These are phyloP conservation scores for Closterium sp. DNA, from an alignment of 139 green algal species.

Conservation along the genomic window DNA sequence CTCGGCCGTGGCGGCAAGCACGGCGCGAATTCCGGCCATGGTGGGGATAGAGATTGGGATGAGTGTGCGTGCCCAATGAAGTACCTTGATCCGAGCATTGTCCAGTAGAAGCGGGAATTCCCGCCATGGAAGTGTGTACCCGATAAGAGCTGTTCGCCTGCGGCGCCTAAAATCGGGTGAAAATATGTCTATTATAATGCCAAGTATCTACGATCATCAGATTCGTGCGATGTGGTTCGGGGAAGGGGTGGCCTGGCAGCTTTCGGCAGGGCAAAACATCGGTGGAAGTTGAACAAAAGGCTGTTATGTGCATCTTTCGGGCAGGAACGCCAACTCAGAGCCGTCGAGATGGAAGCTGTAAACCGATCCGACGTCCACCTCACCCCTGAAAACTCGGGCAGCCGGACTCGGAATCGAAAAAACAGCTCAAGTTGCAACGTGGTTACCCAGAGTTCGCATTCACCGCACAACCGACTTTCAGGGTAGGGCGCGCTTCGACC, in stretches of 20 bases:
- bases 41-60: no score
- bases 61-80: no score
- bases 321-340: neutral
- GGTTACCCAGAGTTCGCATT: neutral
- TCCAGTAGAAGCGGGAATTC: neutral
- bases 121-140: neutral
- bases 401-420: neutral
- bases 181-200: no score
- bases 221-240: no score
- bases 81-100: neutral
- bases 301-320: neutral
- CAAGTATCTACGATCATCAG: no score
- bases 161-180: no score
- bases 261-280: no score
- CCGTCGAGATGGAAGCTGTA: neutral
- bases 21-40: neutral
- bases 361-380: neutral
- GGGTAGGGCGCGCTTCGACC: neutral
- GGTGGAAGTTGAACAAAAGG: neutral
- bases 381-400: neutral
- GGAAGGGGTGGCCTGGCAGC: no score
- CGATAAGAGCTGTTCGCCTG: neutral
- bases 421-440: neutral
- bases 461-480: neutral
- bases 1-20: neutral